Evolutionary conservation across 768 basidiomycete genomes (phyloP).

Genomic region (Trametes elegans): DNA sequence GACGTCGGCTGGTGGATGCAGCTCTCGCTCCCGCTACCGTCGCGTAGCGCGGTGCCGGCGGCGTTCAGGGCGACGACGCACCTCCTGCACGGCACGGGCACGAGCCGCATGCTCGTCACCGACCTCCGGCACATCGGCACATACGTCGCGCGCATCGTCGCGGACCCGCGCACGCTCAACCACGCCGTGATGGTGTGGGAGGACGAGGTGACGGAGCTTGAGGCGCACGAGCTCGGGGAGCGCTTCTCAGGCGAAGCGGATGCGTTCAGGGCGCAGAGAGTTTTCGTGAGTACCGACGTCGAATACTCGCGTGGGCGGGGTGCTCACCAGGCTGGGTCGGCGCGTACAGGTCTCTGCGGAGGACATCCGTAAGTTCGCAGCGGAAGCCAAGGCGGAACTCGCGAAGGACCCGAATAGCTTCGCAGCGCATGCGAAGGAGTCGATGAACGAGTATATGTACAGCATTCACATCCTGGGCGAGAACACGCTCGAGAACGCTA

Average conservation of each 20-base stretch:
- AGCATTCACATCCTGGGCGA: constrained; percentile 30
- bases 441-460: background rate
- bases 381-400: background rate
- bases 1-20: constrained; percentile 36
- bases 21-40: constrained; percentile 5
- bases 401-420: background rate
- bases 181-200: constrained; percentile 28
- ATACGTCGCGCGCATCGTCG: constrained; percentile 32
- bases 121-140: constrained; percentile 27
- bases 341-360: constrained; percentile 5
- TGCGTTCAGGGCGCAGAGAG: constrained; percentile 7
- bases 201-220: constrained; percentile 27
- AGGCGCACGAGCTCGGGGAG: constrained; percentile 24
- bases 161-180: constrained; percentile 33
- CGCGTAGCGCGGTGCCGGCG: background rate
- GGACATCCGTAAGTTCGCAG: background rate
- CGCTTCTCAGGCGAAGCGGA: constrained; percentile 26
- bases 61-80: background rate
- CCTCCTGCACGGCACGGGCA: constrained; percentile 21
- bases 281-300: constrained; percentile 6
- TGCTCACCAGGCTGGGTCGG: background rate
- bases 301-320: background rate
- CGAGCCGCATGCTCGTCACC: constrained; percentile 23
- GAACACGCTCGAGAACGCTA: constrained; percentile 29
- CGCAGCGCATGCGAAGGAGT: background rate